Conservation (phyloP, 2,329 filamentous ascomycete species). For the Aspergillus nomiae region DNA sequence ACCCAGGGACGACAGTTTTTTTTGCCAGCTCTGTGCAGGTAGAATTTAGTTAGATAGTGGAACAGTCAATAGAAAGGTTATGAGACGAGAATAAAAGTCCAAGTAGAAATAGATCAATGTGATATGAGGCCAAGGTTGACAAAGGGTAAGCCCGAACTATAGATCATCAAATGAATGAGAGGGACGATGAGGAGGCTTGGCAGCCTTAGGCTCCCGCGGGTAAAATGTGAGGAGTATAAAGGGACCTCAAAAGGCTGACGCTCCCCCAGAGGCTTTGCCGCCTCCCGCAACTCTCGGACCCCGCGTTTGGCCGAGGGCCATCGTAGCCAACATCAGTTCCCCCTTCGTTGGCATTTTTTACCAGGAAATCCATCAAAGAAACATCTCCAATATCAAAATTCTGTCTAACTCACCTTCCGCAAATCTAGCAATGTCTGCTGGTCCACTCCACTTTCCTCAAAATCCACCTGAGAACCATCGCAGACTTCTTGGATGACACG, state of each 20-base stretch:
- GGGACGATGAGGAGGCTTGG: conserved; percentile 19
- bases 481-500: conserved; percentile 94
- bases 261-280: conserved; percentile 35
- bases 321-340: conserved; percentile 27
- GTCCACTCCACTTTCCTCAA: conserved; percentile 94
- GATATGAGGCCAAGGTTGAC: not conserved
- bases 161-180: not conserved
- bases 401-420: conserved; percentile 70
- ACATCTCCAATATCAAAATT: not conserved
- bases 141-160: conserved; percentile 5
- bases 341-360: not conserved
- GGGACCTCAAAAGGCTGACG: conserved; percentile 41
- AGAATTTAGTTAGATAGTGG: not conserved
- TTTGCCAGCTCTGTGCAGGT: conserved; percentile 78
- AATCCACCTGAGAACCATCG: conserved; percentile 87
- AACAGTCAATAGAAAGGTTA: not conserved
- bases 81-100: not conserved
- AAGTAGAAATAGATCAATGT: not conserved
- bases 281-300: conserved; percentile 38
- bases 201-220: conserved; percentile 26
- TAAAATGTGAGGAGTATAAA: conserved; percentile 43
- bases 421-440: conserved; percentile 83
- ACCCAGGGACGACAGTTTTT: conserved; percentile 79
- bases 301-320: conserved; percentile 29
- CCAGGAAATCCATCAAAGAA: not conserved